A percentile compares a stretch with the other conserved stretches of the same genome.
Evolutionary conservation across 2,329 filamentous ascomycete genomes (phyloP).

Genomic region (Coccinonectria pachysandricola): DNA sequence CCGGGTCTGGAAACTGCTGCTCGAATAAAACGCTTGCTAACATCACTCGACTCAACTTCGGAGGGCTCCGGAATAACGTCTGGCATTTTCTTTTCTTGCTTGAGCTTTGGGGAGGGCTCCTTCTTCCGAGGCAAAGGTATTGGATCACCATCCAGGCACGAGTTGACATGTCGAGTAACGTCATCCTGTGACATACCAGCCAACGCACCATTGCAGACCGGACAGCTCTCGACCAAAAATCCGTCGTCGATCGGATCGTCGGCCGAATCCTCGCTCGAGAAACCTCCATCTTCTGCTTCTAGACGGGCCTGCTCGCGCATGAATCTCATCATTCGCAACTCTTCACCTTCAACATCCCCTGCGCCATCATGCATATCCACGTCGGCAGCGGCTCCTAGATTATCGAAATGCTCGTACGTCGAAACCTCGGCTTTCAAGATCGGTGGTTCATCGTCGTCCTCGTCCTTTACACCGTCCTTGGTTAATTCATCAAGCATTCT

Average conservation of each 20-base stretch:
- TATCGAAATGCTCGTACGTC: constrained; percentile 23
- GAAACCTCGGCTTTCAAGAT: constrained; percentile 22
- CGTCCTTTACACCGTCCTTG: constrained; percentile 12
- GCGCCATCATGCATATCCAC: constrained; percentile 50
- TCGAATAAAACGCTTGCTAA: constrained; percentile 52
- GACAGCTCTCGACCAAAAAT: constrained; percentile 43
- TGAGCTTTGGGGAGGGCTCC: constrained; percentile 1
- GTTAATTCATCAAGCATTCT: constrained; percentile 12
- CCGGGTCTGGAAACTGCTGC: constrained; percentile 65
- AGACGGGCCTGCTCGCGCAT: constrained; percentile 67
- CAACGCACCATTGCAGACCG: constrained; percentile 64
- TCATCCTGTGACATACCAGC: constrained; percentile 52
- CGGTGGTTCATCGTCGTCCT: constrained; percentile 7
- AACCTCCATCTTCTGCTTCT: constrained; percentile 45
- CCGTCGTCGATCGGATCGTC: constrained; percentile 24
- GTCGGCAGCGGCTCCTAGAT: constrained; percentile 25
- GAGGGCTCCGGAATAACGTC: constrained; percentile 6
- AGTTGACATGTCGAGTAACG: constrained; percentile 78
- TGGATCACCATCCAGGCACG: constrained; percentile 77
- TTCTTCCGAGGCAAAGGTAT: constrained; percentile 37
- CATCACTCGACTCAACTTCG: constrained; percentile 27
- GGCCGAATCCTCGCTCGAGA: constrained; percentile 26
- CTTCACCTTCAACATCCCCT: constrained; percentile 47
- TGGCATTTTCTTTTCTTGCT: constrained; percentile 9
- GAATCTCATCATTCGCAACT: constrained; percentile 55